A percentile compares a stretch with the other conserved stretches of the same genome.
phyloP scores from a whole-genome alignment of 768 basidiomycete genomes.

The Hortiboletus flavorubellus region DNA sequence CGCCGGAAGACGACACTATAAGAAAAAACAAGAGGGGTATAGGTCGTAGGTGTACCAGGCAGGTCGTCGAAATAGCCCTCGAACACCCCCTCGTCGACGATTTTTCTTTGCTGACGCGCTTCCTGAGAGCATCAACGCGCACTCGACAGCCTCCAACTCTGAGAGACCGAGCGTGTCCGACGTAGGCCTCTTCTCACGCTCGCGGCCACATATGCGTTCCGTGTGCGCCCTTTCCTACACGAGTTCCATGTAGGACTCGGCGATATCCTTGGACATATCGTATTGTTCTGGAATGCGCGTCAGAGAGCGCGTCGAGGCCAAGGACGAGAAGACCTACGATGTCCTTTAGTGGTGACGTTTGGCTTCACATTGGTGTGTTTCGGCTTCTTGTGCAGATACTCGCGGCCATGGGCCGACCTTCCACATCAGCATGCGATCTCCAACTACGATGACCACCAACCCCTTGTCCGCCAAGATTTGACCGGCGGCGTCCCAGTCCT shows the following conservation, averaged over 20 bases:
- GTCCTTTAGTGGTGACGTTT: constrained; percentile 38
- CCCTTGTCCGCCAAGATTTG: constrained; percentile 56
- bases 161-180: constrained; percentile 63
- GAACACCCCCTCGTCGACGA: constrained; percentile 55
- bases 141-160: constrained; percentile 74
- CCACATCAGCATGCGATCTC: constrained; percentile 65
- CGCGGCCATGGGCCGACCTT: constrained; percentile 41
- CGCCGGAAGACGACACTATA: neutral
- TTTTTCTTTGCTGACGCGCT: constrained; percentile 4
- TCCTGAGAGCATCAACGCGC: constrained; percentile 80
- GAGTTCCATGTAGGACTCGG: constrained; percentile 52
- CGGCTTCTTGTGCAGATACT: constrained; percentile 33
- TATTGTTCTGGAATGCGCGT: constrained; percentile 46
- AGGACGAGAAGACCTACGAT: constrained; percentile 36
- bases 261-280: constrained; percentile 60
- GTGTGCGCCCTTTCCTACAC: constrained; percentile 45
- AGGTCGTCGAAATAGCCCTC: constrained; percentile 42
- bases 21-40: neutral
- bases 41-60: constrained; percentile 12
- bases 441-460: constrained; percentile 56
- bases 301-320: neutral
- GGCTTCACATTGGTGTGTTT: constrained; percentile 26
- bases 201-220: constrained; percentile 42
- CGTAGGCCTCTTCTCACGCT: constrained; percentile 54
- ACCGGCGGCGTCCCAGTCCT: constrained; percentile 43